These are phyloP conservation scores for Pythium insidiosum DNA, from an alignment of 352 stramenopile genomes.

Conservation along the genomic window DNA sequence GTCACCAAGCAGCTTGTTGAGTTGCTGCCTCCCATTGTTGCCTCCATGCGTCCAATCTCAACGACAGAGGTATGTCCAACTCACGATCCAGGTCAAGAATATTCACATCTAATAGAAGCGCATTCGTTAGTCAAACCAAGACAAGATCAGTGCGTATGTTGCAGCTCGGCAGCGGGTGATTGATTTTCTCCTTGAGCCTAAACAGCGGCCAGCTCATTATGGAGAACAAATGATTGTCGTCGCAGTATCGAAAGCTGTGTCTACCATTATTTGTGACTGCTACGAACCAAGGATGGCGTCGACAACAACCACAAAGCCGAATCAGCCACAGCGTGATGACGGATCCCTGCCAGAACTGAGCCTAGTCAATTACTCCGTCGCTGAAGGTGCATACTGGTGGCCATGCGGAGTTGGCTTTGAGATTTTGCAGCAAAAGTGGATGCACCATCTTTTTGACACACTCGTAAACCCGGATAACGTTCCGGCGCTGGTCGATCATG, in stretches of 20 bases:
- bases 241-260: constrained; percentile 43
- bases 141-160: constrained; percentile 56
- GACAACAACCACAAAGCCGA: constrained; percentile 7
- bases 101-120: constrained; percentile 2
- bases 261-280: constrained; percentile 65
- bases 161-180: constrained; percentile 42
- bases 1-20: constrained; percentile 80
- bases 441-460: constrained; percentile 56
- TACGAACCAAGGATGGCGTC: constrained; percentile 46
- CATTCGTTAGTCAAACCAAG: constrained; percentile 35
- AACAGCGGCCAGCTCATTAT: constrained; percentile 38
- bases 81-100: background rate
- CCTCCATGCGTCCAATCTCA: constrained; percentile 56
- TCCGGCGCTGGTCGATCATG: constrained; percentile 60
- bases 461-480: constrained; percentile 60
- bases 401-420: constrained; percentile 30
- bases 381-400: constrained; percentile 78
- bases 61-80: constrained; percentile 22
- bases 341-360: constrained; percentile 63
- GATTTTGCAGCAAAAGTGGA: constrained; percentile 49
- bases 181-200: constrained; percentile 44
- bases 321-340: constrained; percentile 33
- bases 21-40: constrained; percentile 51
- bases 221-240: constrained; percentile 39
- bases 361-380: constrained; percentile 65